These are phyloP conservation scores for Mortierella sp. DNA, from an alignment of 371 early-diverging fungal genomes.

Conservation along the genomic window DNA sequence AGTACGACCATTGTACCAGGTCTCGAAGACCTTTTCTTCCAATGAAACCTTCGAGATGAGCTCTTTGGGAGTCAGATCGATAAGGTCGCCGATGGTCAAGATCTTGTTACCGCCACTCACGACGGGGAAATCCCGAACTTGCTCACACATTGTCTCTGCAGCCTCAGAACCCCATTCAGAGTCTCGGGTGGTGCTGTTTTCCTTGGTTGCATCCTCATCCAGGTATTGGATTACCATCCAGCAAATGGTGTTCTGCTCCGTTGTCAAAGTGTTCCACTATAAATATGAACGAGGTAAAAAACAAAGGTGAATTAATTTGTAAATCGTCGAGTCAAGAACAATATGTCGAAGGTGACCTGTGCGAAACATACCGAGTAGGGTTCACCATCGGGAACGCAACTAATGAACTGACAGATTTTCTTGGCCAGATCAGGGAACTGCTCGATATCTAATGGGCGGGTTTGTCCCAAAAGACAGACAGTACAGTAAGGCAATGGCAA, in stretches of 20 bases:
- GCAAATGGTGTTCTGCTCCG: constrained; percentile 9
- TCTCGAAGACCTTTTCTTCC: constrained; percentile 27
- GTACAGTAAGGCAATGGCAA: background rate
- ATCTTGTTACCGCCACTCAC: background rate
- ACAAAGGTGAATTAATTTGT: too few species aligned
- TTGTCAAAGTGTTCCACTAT: constrained; percentile 17
- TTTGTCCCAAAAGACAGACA: constrained; percentile 22
- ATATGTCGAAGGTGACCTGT: background rate
- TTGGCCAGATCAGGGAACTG: background rate
- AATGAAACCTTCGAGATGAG: constrained; percentile 27
- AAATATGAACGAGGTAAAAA: too few species aligned
- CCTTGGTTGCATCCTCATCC: background rate
- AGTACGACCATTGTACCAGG: constrained; percentile 16
- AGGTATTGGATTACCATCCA: constrained; percentile 10
- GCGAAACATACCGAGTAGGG: constrained; percentile 11
- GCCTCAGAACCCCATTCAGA: constrained; percentile 34
- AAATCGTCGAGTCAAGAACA: too few species aligned
- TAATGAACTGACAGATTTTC: background rate
- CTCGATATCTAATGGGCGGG: background rate
- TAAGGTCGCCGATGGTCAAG: constrained; percentile 10
- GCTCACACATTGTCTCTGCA: constrained; percentile 15
- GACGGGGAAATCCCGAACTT: constrained; percentile 14
- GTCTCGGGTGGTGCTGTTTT: constrained; percentile 5
- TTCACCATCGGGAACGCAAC: background rate
- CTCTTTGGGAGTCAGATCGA: constrained; percentile 18